Conservation (phyloP, 257 asterid species). For the Cinchona pubescens region DNA sequence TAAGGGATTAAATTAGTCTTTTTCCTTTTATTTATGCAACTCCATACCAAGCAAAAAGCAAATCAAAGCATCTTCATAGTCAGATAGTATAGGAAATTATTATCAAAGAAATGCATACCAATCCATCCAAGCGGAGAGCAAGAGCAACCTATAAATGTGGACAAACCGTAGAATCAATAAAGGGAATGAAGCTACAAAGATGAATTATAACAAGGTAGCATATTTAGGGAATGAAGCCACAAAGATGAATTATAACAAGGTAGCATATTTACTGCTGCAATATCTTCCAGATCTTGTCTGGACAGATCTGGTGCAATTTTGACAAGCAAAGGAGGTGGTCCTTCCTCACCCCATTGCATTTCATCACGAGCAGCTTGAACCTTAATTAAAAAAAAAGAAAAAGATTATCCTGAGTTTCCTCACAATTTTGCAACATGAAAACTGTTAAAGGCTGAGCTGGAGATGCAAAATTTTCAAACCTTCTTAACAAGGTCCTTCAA, state of each 20-base stretch:
- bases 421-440: too few species aligned
- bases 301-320: slow-evolving; percentile 98
- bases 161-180: slow-evolving; percentile 25
- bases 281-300: slow-evolving; percentile 91
- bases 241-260: slow-evolving; percentile 1
- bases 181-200: slow-evolving; percentile 6
- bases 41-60: neutral
- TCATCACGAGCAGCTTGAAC: slow-evolving; percentile 98
- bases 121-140: slow-evolving; percentile 89
- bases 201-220: neutral
- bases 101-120: slow-evolving; percentile 51
- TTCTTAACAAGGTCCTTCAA: slow-evolving; percentile 95
- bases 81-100: neutral
- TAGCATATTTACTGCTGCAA: slow-evolving; percentile 61
- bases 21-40: neutral
- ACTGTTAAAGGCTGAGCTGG: neutral
- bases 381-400: slow-evolving; percentile 35
- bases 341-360: slow-evolving; percentile 99
- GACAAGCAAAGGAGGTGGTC: slow-evolving; percentile 94
- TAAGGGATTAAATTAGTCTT: too few species aligned
- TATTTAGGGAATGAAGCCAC: slow-evolving; percentile 6
- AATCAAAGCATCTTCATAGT: neutral
- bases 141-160: slow-evolving; percentile 72
- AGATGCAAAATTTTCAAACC: slow-evolving; percentile 36
- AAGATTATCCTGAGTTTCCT: neutral